These are phyloP conservation scores for Fusarium nygamai DNA, from an alignment of 2,329 filamentous ascomycete species.

Conservation along the genomic window DNA sequence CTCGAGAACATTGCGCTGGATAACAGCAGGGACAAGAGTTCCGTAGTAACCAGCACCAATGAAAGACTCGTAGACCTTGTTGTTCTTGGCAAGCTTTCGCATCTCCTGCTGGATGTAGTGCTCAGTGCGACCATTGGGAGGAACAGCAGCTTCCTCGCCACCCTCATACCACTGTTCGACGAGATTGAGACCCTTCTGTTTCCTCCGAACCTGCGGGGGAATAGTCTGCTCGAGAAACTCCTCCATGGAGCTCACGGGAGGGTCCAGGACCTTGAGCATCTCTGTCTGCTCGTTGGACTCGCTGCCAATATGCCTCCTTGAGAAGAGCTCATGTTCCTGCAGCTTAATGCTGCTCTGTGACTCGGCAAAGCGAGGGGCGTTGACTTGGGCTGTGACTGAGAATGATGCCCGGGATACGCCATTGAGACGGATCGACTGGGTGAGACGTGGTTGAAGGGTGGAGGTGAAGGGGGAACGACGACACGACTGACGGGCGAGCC, in stretches of 20 bases:
- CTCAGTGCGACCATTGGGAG: slow-evolving; percentile 41
- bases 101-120: slow-evolving; percentile 55
- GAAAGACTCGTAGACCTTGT: slow-evolving; percentile 68
- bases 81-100: slow-evolving; percentile 63
- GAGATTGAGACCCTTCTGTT: slow-evolving; percentile 40
- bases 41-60: slow-evolving; percentile 91
- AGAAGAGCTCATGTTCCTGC: slow-evolving; percentile 60
- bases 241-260: slow-evolving; percentile 77
- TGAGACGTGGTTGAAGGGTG: slow-evolving; percentile 33
- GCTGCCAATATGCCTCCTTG: slow-evolving; percentile 87
- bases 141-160: slow-evolving; percentile 34
- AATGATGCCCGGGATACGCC: slow-evolving; percentile 29
- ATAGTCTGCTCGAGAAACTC: slow-evolving; percentile 87
- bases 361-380: slow-evolving; percentile 34
- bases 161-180: slow-evolving; percentile 45
- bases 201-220: slow-evolving; percentile 71
- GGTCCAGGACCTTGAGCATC: slow-evolving; percentile 84
- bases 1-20: slow-evolving; percentile 92
- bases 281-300: slow-evolving; percentile 71
- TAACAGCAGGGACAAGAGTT: slow-evolving; percentile 85
- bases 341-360: slow-evolving; percentile 31
- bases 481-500: slow-evolving; percentile 40
- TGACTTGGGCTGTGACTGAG: slow-evolving; percentile 22
- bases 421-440: slow-evolving; percentile 23
- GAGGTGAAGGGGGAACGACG: slow-evolving; percentile 28